Evolutionary conservation across 306 rosid genomes (phyloP).

Genomic region (Lathyrus oleraceus): DNA sequence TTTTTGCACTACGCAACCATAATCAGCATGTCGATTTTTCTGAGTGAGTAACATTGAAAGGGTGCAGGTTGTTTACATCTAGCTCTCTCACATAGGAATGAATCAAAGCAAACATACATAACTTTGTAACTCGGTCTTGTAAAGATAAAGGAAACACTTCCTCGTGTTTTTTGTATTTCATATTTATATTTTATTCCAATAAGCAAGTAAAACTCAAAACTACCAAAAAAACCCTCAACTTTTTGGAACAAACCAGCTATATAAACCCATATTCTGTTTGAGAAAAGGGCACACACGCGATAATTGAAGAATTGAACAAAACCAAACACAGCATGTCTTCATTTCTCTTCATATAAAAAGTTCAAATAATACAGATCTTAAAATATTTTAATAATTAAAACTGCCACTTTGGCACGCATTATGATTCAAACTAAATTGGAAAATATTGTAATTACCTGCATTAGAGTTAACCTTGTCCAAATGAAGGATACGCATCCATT

Average conservation of each 20-base stretch:
- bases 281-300: neutral
- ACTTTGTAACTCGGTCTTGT: constrained; percentile 17
- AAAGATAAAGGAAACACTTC: neutral
- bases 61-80: neutral
- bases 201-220: constrained; percentile 17
- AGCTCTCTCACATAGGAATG: constrained; percentile 6
- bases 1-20: constrained; percentile 7
- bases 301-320: neutral
- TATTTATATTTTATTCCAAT: constrained; percentile 13
- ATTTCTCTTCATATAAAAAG: constrained; percentile 14
- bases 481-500: constrained; percentile 86
- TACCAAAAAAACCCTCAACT: neutral
- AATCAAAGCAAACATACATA: constrained; percentile 22
- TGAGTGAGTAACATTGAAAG: constrained; percentile 14
- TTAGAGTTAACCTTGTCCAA: constrained; percentile 69
- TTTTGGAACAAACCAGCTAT: constrained; percentile 18
- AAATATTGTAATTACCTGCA: constrained; percentile 61
- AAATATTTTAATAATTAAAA: constrained; percentile 12
- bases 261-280: constrained; percentile 6
- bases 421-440: constrained; percentile 19
- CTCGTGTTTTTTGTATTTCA: neutral
- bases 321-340: neutral
- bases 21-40: constrained; percentile 25
- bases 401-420: neutral
- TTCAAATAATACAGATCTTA: constrained; percentile 11